Base-by-base conservation (phyloP, 1,284 basidiomycete species). In the Fomitiporia mediterranea region DNA sequence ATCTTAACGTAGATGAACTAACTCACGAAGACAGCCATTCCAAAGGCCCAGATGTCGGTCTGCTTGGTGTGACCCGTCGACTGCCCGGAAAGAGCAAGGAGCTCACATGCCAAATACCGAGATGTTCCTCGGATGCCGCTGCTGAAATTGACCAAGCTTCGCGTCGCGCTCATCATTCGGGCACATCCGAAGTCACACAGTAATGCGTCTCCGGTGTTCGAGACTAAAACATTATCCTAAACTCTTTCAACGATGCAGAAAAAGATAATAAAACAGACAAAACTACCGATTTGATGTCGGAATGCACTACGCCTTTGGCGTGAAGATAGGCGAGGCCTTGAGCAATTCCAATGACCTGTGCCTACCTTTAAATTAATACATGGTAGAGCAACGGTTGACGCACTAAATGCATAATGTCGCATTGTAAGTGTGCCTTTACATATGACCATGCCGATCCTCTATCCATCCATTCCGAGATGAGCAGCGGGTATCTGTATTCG, bases 391-490 rank as follows among this genome's bases (percentile, higher is more conserved):
- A 44, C 13, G 23, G 21, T 17, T 3, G 30, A 46, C 39, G 11
- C 15, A 54, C 53, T 43, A 54, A 19, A 4, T 19, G 17, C 17
- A 46, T 2, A 48, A 48, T 28, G 23, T 55, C 53, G 11, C 42
- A 47, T 34, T 38, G 27, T 19, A 34, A 15, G 34, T 51, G 21
- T 17, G 32, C 21, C 32, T 30, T 42, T 2, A 56, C 32, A 55
- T 49, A 55, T 15, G 42, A 38, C 43, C 32, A 38, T 13, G 46
- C 43, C 7, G 47, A 53, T 28, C 48, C 55, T 6, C 37, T 56
- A 19, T 40, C 48, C 38, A 56, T 51, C 48, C 49, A 56, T 38
- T 56, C 55, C 15, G 55, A 56, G 25, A 56, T 28, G 32, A 56
- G 55, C 11, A 34, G 39, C 2, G 55, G 55, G 32, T 38, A 56